Evolutionary conservation across 179 eudicot genomes (phyloP), one percentile per base, ranked within the genome.

Genomic region (Spergularia azorica): DNA sequence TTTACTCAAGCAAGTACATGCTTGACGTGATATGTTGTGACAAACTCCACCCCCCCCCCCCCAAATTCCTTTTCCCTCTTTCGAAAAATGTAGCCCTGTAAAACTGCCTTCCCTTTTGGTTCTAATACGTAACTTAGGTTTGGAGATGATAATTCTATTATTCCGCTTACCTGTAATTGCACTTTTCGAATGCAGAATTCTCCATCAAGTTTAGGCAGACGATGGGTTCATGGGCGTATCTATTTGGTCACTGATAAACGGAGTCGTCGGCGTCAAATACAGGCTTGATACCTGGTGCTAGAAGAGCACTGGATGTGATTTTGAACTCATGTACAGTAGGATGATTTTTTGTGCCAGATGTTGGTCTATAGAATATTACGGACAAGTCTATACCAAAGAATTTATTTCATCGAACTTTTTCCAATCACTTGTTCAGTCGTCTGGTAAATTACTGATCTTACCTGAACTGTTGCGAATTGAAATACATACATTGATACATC

Each of bases 141-240:
- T 26, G 32, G 32, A 26, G 32, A 26, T 26, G 32, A 26, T 26
- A 26, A 26, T 26, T 26, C 32, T 26, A 26, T 26, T 26, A 26
- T 26, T 26, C 32, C 32, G 32, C 39, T 50, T 0, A 50, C 21
- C 18, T 56, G n/a, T 70, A 0, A 10, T 61, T 13, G 20, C 4
- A 8, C 36, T 18, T 77, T 41, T 79, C 52, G 63, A 76, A 13
- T 84, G 81, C 95, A 95, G 98, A 81, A 85, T 83, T 84, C 91
- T 50, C 56, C 82, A 55, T 81, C 94, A 63, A 87, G 82, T 72
- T 83, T 84, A 15, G 91, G 90, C 41, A 86, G 83, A 79, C 87
- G 74, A 48, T 95, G 97, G 98, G 95, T 95, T 80, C 83, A 93
- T 88, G 97, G 97, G 16, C 93, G 97, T 13, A 87, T 95, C 51